Conservation (phyloP, 345 rosid species). For the Cardamine chenopodiifolia region DNA sequence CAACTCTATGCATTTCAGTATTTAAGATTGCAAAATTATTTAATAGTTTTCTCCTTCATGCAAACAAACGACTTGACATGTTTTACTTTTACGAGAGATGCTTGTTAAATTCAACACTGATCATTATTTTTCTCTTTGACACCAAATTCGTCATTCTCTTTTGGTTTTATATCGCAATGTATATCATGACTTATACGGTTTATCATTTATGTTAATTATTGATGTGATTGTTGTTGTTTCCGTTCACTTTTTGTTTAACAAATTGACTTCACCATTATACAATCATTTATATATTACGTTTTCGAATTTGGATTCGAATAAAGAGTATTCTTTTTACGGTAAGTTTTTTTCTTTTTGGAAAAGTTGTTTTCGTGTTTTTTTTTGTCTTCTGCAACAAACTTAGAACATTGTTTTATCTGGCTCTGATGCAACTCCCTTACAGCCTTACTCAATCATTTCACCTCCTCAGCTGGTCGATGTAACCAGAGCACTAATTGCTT, state of each 20-base stretch:
- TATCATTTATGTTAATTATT: background rate
- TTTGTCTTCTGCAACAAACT: too few relatives aligned
- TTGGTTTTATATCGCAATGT: background rate
- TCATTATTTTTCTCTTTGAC: too few relatives aligned
- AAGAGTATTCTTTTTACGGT: too few relatives aligned
- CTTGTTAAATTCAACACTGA: too few relatives aligned
- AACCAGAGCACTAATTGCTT: background rate
- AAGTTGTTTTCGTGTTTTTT: too few relatives aligned
- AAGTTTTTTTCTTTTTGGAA: too few relatives aligned
- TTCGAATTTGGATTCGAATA: too few relatives aligned
- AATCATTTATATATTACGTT: too few relatives aligned
- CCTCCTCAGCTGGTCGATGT: background rate
- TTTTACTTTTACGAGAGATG: too few relatives aligned
- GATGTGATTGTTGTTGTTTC: background rate
- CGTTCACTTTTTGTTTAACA: background rate
- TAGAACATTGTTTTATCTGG: background rate
- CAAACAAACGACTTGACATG: conserved; percentile 17
- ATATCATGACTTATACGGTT: background rate
- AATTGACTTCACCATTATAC: too few relatives aligned
- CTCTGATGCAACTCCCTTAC: background rate
- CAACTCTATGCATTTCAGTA: background rate
- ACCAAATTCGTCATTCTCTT: too few relatives aligned
- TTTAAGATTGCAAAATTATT: background rate
- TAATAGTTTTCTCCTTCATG: background rate
- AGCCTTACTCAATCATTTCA: background rate